Evolutionary conservation across 176 grass and related monocot genomes (phyloP).

Genomic region (Poa annua): DNA sequence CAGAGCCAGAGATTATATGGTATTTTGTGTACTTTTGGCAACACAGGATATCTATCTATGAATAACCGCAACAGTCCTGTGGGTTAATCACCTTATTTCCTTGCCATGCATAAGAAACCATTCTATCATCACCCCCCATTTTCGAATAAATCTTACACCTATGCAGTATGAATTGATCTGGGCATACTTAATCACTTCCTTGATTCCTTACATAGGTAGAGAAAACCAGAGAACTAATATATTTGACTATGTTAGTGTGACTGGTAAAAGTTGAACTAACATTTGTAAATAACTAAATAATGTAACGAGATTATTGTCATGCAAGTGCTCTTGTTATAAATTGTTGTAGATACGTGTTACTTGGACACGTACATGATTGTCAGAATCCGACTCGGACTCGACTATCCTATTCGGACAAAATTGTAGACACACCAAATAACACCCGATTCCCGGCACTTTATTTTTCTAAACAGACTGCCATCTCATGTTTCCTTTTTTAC

Average conservation of each 20-base stretch:
- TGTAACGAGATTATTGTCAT: background rate
- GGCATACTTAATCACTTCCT: background rate
- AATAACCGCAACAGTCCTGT: background rate
- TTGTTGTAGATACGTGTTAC: background rate
- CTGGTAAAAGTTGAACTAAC: background rate
- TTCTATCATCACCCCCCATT: background rate
- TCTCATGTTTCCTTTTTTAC: slow-evolving; percentile 17
- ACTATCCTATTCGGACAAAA: background rate
- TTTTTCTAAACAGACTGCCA: slow-evolving; percentile 5
- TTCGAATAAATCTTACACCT: slow-evolving; percentile 24
- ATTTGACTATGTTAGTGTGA: background rate
- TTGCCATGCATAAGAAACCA: slow-evolving; percentile 19
- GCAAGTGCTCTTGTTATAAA: background rate
- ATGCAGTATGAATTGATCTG: slow-evolving; percentile 17
- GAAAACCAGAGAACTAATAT: background rate
- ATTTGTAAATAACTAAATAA: slow-evolving; percentile 30
- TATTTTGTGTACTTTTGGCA: slow-evolving; percentile 23
- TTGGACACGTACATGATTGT: background rate
- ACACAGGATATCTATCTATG: slow-evolving; percentile 12
- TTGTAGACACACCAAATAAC: background rate
- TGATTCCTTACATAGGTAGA: background rate
- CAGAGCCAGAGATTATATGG: slow-evolving; percentile 1
- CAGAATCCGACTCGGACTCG: background rate
- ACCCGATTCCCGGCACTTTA: background rate
- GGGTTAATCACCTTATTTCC: background rate